Conservation (phyloP, 176 grass and related monocot genomes). For the Lolium perenne region DNA sequence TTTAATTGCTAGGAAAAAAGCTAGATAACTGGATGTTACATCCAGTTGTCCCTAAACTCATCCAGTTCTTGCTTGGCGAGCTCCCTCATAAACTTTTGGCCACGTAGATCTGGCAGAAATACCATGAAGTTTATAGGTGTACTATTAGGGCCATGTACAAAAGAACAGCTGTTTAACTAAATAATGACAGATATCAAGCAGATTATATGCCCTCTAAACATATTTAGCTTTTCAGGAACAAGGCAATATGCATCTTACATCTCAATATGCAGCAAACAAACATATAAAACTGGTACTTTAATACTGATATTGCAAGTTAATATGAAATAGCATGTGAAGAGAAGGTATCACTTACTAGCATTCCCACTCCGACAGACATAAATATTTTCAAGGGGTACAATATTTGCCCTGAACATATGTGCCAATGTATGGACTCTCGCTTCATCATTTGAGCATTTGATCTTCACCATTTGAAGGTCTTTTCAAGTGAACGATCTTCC, state of each 20-base stretch:
- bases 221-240: neutral
- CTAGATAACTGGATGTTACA: neutral
- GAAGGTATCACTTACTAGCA: constrained; percentile 14
- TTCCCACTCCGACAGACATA: constrained; percentile 20
- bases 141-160: neutral
- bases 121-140: neutral
- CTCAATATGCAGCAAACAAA: neutral
- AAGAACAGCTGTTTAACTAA: neutral
- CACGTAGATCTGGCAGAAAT: constrained; percentile 31
- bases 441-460: constrained; percentile 35
- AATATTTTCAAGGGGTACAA: constrained; percentile 1
- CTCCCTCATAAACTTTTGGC: constrained; percentile 30
- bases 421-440: neutral
- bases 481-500: constrained; percentile 27
- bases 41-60: neutral
- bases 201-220: neutral
- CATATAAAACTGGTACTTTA: neutral
- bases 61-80: constrained; percentile 30
- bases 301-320: neutral
- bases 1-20: neutral
- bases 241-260: neutral
- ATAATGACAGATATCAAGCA: neutral
- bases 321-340: neutral
- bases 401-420: constrained; percentile 27
- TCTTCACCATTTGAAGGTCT: constrained; percentile 32